Percentiles rank a stretch among this genome's conserved stretches.
Conservation (phyloP, 2,329 filamentous ascomycete genomes). For the Colletotrichum graminicola region DNA sequence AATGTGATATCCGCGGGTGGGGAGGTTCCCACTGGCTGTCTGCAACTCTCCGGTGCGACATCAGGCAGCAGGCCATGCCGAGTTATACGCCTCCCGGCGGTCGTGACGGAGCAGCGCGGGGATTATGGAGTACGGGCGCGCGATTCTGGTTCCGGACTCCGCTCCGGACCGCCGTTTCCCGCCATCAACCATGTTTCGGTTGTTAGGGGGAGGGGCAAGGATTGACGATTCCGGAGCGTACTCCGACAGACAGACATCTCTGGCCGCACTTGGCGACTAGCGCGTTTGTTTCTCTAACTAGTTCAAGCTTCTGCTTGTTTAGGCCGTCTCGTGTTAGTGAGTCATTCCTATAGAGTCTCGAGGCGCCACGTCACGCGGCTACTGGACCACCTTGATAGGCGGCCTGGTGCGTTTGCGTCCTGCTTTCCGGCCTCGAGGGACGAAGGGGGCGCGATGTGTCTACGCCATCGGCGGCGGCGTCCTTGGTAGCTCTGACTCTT, state of each 20-base stretch:
- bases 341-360: neutral
- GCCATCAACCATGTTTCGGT: neutral
- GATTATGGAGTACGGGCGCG: neutral
- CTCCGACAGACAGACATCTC: neutral
- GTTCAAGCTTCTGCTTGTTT: neutral
- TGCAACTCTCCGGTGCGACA: neutral
- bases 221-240: neutral
- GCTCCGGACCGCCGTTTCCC: neutral
- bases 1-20: no score
- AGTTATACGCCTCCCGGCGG: neutral
- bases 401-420: neutral
- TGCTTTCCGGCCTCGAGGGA: neutral
- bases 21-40: neutral
- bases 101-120: neutral
- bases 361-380: conserved; percentile 8
- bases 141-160: neutral
- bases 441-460: neutral
- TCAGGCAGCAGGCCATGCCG: neutral
- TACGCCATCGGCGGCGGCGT: neutral
- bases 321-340: neutral
- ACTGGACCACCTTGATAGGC: neutral
- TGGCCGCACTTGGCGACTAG: neutral
- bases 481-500: no score
- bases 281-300: neutral
- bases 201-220: neutral